These are phyloP conservation scores for Diaporthe sp. DNA, from an alignment of 2,329 filamentous ascomycete species.

Conservation along the genomic window DNA sequence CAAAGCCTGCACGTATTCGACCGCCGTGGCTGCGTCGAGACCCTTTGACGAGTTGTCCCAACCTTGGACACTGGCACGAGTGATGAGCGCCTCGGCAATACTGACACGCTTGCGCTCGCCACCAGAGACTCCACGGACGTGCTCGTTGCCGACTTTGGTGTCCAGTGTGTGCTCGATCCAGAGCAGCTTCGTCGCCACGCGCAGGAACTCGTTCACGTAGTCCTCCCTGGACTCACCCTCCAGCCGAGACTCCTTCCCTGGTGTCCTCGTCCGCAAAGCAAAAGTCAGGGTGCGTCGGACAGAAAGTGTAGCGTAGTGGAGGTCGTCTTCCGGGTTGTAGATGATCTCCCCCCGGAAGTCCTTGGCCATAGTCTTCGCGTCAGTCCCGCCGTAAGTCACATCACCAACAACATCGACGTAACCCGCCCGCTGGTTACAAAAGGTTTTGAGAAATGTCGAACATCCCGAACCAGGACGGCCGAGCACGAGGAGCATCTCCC, in stretches of 20 bases:
- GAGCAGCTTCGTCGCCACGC: conserved; percentile 81
- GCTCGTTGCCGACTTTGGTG: conserved; percentile 78
- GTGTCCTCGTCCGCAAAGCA: conserved; percentile 78
- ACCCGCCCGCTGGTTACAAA: conserved; percentile 32
- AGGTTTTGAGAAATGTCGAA: conserved; percentile 26
- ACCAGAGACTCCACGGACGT: conserved; percentile 75
- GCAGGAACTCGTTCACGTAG: conserved; percentile 74
- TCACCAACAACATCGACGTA: conserved; percentile 30
- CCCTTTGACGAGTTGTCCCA: conserved; percentile 82
- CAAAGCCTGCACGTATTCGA: conserved; percentile 80
- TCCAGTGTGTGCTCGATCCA: conserved; percentile 76
- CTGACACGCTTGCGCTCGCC: conserved; percentile 78
- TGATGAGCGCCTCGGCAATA: conserved; percentile 71
- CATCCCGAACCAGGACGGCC: conserved; percentile 39
- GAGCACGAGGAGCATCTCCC: conserved; percentile 35
- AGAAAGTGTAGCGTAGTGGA: conserved; percentile 82
- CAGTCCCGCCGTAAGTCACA: conserved; percentile 22
- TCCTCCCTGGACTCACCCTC: conserved; percentile 66
- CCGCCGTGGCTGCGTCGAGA: conserved; percentile 78
- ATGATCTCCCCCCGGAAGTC: conserved; percentile 87
- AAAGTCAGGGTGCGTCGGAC: conserved; percentile 86
- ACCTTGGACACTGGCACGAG: conserved; percentile 70
- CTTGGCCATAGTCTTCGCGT: conserved; percentile 79
- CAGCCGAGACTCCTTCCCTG: conserved; percentile 65
- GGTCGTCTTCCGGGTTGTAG: conserved; percentile 87